Percentiles rank a stretch among this genome's conserved stretches.
These are phyloP conservation scores for Tetramitus jugosus DNA, from an alignment of 208 protist species.

Conservation along the genomic window DNA sequence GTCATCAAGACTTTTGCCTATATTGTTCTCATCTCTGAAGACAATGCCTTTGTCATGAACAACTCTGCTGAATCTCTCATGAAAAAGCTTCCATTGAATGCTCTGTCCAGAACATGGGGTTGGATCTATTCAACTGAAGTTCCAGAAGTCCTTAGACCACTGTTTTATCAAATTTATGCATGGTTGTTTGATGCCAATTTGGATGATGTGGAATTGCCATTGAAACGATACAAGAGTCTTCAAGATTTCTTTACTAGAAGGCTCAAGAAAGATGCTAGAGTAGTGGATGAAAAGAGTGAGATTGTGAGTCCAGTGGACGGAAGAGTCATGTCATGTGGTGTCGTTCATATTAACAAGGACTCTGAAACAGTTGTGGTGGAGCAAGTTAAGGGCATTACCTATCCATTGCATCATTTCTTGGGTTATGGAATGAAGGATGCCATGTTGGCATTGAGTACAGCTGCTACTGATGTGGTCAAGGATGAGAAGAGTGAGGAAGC, in stretches of 20 bases:
- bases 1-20: not conserved
- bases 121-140: not conserved
- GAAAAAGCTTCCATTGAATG: not conserved
- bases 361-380: conserved; percentile 16
- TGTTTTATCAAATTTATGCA: conserved; percentile 25
- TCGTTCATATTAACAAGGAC: conserved; percentile 33
- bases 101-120: conserved; percentile 10
- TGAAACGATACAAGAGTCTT: conserved; percentile 47
- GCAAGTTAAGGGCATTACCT: conserved; percentile 56
- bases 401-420: conserved; percentile 46
- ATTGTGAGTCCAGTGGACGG: conserved; percentile 51
- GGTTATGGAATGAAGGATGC: conserved; percentile 27
- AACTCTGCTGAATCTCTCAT: not conserved
- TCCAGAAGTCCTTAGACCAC: conserved; percentile 1
- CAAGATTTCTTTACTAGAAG: conserved; percentile 51
- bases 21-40: not conserved
- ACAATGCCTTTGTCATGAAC: not conserved
- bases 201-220: conserved; percentile 42
- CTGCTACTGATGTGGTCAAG: too few species aligned
- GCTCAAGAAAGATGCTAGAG: conserved; percentile 42
- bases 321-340: conserved; percentile 47
- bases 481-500: not conserved
- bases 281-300: not conserved
- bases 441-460: not conserved
- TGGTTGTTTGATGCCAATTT: conserved; percentile 43